Evolutionary conservation across 2,329 filamentous ascomycete species (phyloP).

Genomic region (Tolypocladium paradoxum): DNA sequence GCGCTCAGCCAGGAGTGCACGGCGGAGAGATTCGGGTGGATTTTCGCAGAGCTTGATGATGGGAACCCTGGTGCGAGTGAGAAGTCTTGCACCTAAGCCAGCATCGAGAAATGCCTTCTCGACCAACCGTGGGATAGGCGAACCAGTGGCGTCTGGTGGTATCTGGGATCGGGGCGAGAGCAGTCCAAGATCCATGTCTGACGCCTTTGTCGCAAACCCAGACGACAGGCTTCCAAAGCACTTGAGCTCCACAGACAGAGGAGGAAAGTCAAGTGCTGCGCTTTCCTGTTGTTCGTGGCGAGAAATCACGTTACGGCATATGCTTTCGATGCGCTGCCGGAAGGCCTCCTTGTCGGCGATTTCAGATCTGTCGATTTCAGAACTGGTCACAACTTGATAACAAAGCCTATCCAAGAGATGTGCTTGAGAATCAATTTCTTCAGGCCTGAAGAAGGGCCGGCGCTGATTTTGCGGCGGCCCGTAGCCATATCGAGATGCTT

Average conservation of each 20-base stretch:
- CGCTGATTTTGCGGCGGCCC: conserved; percentile 18
- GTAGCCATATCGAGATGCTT: not conserved
- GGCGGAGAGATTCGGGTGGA: conserved; percentile 49
- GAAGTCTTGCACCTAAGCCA: conserved; percentile 64
- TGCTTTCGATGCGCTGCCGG: conserved; percentile 49
- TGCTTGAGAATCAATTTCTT: conserved; percentile 39
- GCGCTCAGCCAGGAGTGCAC: conserved; percentile 53
- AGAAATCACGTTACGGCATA: conserved; percentile 50
- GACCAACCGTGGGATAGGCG: conserved; percentile 59
- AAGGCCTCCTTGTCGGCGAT: conserved; percentile 63
- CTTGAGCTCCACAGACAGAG: conserved; percentile 52
- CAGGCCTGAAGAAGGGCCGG: conserved; percentile 21
- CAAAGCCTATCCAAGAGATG: conserved; percentile 38
- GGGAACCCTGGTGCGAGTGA: conserved; percentile 71
- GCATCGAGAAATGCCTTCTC: conserved; percentile 63
- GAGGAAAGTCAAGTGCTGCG: conserved; percentile 33
- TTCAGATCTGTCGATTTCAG: conserved; percentile 54
- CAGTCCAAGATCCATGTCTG: conserved; percentile 82
- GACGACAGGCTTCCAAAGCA: conserved; percentile 77
- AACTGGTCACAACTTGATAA: conserved; percentile 33
- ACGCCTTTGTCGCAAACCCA: conserved; percentile 78
- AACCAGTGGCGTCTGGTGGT: conserved; percentile 41
- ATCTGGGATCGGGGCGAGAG: conserved; percentile 51
- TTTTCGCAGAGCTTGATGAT: conserved; percentile 79
- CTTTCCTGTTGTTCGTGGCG: conserved; percentile 35